phyloP scores from a whole-genome alignment of 495 filamentous ascomycete genomes.

The Copromyces sp. region DNA sequence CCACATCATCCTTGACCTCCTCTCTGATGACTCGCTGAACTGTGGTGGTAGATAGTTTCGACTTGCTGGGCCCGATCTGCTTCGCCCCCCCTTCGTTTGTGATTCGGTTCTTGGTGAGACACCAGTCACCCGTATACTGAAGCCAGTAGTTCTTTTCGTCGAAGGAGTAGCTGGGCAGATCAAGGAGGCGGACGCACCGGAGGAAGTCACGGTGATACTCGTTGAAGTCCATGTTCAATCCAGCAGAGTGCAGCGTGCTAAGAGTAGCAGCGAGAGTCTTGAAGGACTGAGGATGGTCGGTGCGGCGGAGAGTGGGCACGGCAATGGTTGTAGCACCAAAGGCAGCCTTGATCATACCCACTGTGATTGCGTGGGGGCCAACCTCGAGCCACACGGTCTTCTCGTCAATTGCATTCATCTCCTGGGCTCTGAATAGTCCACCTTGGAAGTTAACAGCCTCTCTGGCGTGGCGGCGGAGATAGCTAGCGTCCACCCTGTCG shows the following conservation, averaged over 20 bases:
- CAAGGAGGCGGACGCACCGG: slow-evolving; percentile 47
- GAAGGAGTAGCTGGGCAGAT: slow-evolving; percentile 66
- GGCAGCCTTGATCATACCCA: slow-evolving; percentile 58
- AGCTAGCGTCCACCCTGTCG: slow-evolving; percentile 46
- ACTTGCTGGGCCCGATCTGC: slow-evolving; percentile 40
- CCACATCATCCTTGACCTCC: slow-evolving; percentile 41
- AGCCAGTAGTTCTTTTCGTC: slow-evolving; percentile 81
- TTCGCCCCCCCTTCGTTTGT: slow-evolving; percentile 39
- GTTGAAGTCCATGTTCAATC: slow-evolving; percentile 63
- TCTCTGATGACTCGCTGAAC: slow-evolving; percentile 48
- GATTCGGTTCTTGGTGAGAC: slow-evolving; percentile 59
- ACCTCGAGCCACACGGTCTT: slow-evolving; percentile 56
- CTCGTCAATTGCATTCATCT: slow-evolving; percentile 38
- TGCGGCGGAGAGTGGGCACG: slow-evolving; percentile 44
- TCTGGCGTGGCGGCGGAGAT: slow-evolving; percentile 57
- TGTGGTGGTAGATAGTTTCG: slow-evolving; percentile 38
- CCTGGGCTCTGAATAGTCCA: slow-evolving; percentile 47
- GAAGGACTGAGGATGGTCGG: slow-evolving; percentile 44
- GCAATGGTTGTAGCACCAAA: slow-evolving; percentile 47
- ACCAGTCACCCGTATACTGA: slow-evolving; percentile 58
- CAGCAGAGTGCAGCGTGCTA: slow-evolving; percentile 50
- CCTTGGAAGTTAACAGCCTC: slow-evolving; percentile 66
- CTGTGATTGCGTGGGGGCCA: slow-evolving; percentile 60
- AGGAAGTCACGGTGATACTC: slow-evolving; percentile 69
- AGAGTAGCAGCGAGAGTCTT: slow-evolving; percentile 52